phyloP scores from a whole-genome alignment of 495 filamentous ascomycete genomes.

The Tuber indicum region DNA sequence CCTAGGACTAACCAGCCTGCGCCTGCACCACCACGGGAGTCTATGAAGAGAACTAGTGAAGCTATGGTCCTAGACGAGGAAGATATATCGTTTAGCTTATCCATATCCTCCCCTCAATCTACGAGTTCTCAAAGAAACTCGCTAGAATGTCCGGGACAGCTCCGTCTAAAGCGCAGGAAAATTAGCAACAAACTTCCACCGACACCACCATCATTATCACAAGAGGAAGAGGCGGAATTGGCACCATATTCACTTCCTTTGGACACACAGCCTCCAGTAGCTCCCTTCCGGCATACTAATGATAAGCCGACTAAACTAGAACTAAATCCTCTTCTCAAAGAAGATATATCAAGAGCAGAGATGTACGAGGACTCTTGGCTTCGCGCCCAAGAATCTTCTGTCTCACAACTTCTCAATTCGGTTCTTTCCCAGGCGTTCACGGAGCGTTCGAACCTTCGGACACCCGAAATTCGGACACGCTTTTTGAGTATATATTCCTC shows the following conservation, averaged over 20 bases:
- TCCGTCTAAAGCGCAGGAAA: conserved; percentile 38
- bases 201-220: conserved; percentile 34
- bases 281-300: conserved; percentile 6
- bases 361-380: conserved; percentile 65
- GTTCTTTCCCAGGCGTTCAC: conserved; percentile 47
- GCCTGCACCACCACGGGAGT: conserved; percentile 15
- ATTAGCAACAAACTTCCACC: conserved; percentile 28
- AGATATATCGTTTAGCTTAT: conserved; percentile 27
- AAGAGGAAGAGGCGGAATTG: conserved; percentile 35
- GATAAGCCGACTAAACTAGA: conserved; percentile 34
- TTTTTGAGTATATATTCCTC: conserved; percentile 55
- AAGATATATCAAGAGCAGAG: conserved; percentile 52
- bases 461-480: conserved; percentile 43
- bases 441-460: conserved; percentile 10
- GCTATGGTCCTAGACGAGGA: conserved; percentile 29
- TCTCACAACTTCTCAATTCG: conserved; percentile 57
- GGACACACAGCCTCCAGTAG: conserved; percentile 13
- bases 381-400: conserved; percentile 55
- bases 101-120: conserved; percentile 20
- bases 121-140: conserved; percentile 21
- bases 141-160: conserved; percentile 16
- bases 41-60: conserved; percentile 29
- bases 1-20: conserved; percentile 7
- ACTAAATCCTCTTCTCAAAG: conserved; percentile 52
- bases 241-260: conserved; percentile 27